Evolutionary conservation across 2,329 filamentous ascomycete species (phyloP), one percentile per base, ranked within the genome.

Genomic region (Fusarium clavum): DNA sequence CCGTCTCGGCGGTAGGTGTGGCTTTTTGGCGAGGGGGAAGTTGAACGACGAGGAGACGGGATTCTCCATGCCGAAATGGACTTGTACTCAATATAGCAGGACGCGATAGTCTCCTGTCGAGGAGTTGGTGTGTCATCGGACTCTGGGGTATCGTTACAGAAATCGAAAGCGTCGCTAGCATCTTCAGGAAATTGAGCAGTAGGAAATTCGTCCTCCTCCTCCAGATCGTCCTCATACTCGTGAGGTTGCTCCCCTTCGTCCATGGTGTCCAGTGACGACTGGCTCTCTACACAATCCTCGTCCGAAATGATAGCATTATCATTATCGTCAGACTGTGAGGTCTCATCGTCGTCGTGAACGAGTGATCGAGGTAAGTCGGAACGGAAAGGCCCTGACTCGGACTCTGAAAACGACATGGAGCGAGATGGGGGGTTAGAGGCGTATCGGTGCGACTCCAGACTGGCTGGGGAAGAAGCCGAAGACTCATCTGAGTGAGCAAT

Each of bases 391-490:
- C 82, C 83, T 4, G 82, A 80, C 66, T 86, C 86, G 1, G 82
- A 84, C 53, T 83, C 84, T 2, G 85, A 87, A 70, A 86, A 86
- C 4, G 86, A 88, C 57, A 85, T 78, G 16, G 83, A 83, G 57
- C 85, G 83, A 11, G 83, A 81, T 8, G 83, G 82, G 2, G 83
- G 82, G 51, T 76, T 79, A 76, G 73, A 81, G 58, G 73, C 76
- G 59, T 68, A 81, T 63, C 54, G 78, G 66, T 69, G 75, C 18
- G 74, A 77, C n/a, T 77, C 76, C 27, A 74, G 66, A 30, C 81
- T 80, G 18, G 74, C 77, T 8, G 80, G 79, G 5, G 81, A 82
- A 8, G 80, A 76, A 45, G 76, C 79, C 16, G 79, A 81, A 18
- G 82, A 83, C 30, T 85, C 62, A 60, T 65, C 82, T 12, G 83